Percentiles rank a stretch among this genome's conserved stretches.
These are phyloP conservation scores for Apiotrichum veenhuisii DNA, from an alignment of 1,284 basidiomycete species.

Conservation along the genomic window DNA sequence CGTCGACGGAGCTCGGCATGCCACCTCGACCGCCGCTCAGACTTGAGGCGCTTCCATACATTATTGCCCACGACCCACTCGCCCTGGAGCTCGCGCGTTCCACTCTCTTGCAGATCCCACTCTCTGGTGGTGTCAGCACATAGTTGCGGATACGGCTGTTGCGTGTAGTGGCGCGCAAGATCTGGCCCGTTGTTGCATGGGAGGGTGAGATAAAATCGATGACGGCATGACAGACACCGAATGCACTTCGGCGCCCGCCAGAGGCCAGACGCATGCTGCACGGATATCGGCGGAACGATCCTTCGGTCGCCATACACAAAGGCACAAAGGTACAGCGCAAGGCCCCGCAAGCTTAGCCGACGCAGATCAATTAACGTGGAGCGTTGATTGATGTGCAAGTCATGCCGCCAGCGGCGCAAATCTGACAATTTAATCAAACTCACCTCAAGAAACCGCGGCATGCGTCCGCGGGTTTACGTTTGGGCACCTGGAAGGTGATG, in stretches of 20 bases:
- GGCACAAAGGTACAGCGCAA: too few species aligned
- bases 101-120: constrained; percentile 71
- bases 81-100: constrained; percentile 75
- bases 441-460: constrained; percentile 37
- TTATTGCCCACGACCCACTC: constrained; percentile 95
- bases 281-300: too few species aligned
- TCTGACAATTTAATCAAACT: too few species aligned
- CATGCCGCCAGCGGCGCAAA: too few species aligned
- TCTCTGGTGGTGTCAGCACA: constrained; percentile 47
- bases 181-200: not conserved
- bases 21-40: constrained; percentile 63
- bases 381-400: too few species aligned
- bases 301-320: too few species aligned
- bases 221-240: not conserved
- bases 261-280: too few species aligned
- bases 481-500: constrained; percentile 87
- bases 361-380: too few species aligned
- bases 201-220: not conserved
- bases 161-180: not conserved
- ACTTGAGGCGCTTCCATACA: constrained; percentile 82
- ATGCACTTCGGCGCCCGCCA: too few species aligned
- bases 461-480: constrained; percentile 61
- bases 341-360: too few species aligned
- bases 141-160: not conserved
- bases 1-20: constrained; percentile 18